phyloP scores from a whole-genome alignment of 176 grass and related monocot species.

The Tuctoria greenei region DNA sequence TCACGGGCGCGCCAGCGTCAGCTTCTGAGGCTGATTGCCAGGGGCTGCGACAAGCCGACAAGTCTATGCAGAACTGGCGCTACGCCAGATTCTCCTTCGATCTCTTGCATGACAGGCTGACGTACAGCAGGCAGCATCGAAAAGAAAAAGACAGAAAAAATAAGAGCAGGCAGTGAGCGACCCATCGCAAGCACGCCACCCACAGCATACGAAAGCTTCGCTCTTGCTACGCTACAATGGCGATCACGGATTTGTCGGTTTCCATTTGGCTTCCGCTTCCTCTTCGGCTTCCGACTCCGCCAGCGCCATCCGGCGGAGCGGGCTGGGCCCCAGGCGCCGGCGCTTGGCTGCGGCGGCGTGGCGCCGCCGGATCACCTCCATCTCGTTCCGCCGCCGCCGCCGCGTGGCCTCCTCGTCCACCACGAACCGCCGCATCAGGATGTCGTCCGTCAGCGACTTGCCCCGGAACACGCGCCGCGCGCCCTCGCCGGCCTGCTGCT shows the following conservation, averaged over 20 bases:
- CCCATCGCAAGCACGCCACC: not conserved
- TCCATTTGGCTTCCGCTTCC: not conserved
- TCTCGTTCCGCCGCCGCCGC: constrained; percentile 82
- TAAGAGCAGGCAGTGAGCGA: not conserved
- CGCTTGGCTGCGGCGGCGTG: constrained; percentile 62
- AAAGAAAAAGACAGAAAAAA: not conserved
- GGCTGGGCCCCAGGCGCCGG: constrained; percentile 77
- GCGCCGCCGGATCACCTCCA: constrained; percentile 83
- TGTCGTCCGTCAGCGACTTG: constrained; percentile 89
- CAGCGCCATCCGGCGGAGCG: constrained; percentile 69
- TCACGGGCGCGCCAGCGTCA: not conserved
- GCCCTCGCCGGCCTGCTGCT: not conserved
- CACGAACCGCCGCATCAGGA: constrained; percentile 85
- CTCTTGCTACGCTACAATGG: not conserved
- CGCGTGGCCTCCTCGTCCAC: constrained; percentile 84
- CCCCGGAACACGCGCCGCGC: constrained; percentile 65
- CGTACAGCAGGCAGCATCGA: not conserved
- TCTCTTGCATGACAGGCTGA: constrained; percentile 22
- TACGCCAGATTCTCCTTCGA: constrained; percentile 26
- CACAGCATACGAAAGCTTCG: not conserved
- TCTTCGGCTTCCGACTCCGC: constrained; percentile 39
- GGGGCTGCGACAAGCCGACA: not conserved
- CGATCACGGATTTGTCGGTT: not conserved
- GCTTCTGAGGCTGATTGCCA: no score
- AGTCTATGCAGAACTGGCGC: not conserved